These are phyloP conservation scores for Solanum stenotomum DNA, from an alignment of 257 asterid genomes.

Conservation along the genomic window DNA sequence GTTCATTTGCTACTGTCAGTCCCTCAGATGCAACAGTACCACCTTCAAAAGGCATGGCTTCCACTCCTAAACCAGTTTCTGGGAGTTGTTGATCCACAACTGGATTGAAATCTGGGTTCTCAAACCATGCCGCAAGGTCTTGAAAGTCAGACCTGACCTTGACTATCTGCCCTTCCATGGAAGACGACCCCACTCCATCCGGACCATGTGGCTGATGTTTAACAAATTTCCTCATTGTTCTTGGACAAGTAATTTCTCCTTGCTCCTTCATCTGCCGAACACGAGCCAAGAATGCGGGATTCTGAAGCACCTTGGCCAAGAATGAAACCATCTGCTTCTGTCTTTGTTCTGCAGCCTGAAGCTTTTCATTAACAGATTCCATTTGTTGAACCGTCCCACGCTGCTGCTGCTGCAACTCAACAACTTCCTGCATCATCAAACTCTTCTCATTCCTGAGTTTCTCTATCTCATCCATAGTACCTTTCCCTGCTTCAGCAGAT, in stretches of 20 bases:
- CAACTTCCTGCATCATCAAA: constrained; percentile 58
- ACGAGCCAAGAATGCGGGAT: constrained; percentile 35
- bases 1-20: constrained; percentile 14
- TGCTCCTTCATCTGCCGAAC: constrained; percentile 37
- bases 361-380: constrained; percentile 56
- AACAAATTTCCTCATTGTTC: constrained; percentile 36
- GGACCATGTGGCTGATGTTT: constrained; percentile 34
- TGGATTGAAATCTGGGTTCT: constrained; percentile 6
- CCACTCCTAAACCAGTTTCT: constrained; percentile 19
- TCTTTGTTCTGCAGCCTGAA: constrained; percentile 57
- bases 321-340: constrained; percentile 87
- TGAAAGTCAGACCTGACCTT: constrained; percentile 14
- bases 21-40: constrained; percentile 23
- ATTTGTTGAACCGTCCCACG: constrained; percentile 43
- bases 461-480: constrained; percentile 48
- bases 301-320: constrained; percentile 63
- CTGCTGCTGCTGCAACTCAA: constrained; percentile 67
- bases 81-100: constrained; percentile 13
- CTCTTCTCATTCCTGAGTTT: constrained; percentile 53
- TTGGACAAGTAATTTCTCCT: constrained; percentile 31
- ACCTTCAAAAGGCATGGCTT: constrained; percentile 13
- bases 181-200: constrained; percentile 8
- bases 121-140: constrained; percentile 3
- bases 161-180: constrained; percentile 21
- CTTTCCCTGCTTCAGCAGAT: constrained; percentile 23